These are phyloP conservation scores for Leccinum subgranulosum DNA, from an alignment of 768 basidiomycete species.

Conservation along the genomic window DNA sequence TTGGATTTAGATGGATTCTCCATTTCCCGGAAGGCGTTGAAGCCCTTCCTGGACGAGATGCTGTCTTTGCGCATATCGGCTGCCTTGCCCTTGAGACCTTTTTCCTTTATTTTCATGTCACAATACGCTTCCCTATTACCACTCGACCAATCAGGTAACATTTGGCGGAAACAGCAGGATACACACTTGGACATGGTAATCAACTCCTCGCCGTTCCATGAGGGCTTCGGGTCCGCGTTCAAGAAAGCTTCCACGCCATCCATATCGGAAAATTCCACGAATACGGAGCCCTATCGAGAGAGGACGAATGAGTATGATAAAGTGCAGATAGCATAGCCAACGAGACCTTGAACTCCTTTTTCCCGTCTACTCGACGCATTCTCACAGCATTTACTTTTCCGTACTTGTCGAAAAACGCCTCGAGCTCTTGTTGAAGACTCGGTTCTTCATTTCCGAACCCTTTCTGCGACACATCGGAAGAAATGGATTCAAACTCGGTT, in stretches of 20 bases:
- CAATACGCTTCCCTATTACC: conserved; percentile 75
- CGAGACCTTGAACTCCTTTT: conserved; percentile 87
- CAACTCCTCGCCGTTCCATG: conserved; percentile 74
- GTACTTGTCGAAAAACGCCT: conserved; percentile 76
- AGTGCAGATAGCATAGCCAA: neutral
- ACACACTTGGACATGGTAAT: conserved; percentile 85
- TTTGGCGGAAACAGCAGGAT: neutral
- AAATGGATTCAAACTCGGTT: neutral
- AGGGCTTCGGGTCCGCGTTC: conserved; percentile 75
- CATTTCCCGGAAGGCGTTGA: conserved; percentile 80
- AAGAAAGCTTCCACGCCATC: conserved; percentile 71
- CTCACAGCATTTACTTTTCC: conserved; percentile 80
- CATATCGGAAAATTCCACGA: conserved; percentile 80
- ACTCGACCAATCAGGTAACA: neutral
- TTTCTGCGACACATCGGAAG: conserved; percentile 55
- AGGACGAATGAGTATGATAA: neutral
- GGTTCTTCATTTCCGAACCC: conserved; percentile 72
- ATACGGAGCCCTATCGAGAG: conserved; percentile 77
- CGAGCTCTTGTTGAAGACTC: conserved; percentile 67
- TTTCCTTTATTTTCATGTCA: conserved; percentile 95
- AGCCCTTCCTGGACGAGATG: conserved; percentile 52
- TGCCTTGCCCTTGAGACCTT: conserved; percentile 76
- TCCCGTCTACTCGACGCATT: conserved; percentile 76
- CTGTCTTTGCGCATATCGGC: conserved; percentile 57
- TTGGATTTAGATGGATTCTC: conserved; percentile 36